Base-by-base conservation (phyloP, 345 rosid genomes). In the Murraya paniculata region DNA sequence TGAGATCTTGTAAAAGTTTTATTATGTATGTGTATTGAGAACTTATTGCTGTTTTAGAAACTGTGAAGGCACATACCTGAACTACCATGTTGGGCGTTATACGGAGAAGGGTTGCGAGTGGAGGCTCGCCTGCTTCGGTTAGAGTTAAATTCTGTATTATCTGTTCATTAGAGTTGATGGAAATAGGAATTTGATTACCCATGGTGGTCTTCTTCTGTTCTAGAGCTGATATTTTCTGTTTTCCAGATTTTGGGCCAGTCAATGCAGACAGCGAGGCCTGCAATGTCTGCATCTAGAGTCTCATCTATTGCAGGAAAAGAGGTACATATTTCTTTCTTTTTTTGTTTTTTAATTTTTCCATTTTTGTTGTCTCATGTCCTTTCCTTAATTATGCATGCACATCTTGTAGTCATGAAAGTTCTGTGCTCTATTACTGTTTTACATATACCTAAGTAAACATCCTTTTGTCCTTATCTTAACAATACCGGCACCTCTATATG, bases 101-200 rank as follows among this genome's bases (percentile, higher is more conserved):
- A 41, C 65, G 85, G 61, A 80, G 88, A 80, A 83, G 84, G 74
- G 89, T 82, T 59, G 69, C 80, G 21, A 64, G 45, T 78, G 84
- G 90, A 80, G 78, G 90, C 85, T 85, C 85, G 48, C 81, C 85
- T 76, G 79, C 81, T 74, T 82, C 76, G 84, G 90, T 89, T 74
- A 81, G 84, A 75, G 27, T 65, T 82, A 55, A 45, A 11, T 39
- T 39, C 24, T 73, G 53, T 21, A 9, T 80, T 72, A 48, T 19
- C 55, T 53, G n/a, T 11, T 6, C 2, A 33, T 80, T 60, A 30
- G 36, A 25, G 30, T 64, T 58, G 80, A 30, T 39, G 60, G 30
- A n/a, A 14, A 5, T 13, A 14, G 71, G 38, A n/a, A 55, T 53
- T 64, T 69, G 59, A n/a, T 53, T 53, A 30, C 6, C 16, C 41